Conservation (phyloP, 1,284 basidiomycete species). For the Ustilago hordei region DNA sequence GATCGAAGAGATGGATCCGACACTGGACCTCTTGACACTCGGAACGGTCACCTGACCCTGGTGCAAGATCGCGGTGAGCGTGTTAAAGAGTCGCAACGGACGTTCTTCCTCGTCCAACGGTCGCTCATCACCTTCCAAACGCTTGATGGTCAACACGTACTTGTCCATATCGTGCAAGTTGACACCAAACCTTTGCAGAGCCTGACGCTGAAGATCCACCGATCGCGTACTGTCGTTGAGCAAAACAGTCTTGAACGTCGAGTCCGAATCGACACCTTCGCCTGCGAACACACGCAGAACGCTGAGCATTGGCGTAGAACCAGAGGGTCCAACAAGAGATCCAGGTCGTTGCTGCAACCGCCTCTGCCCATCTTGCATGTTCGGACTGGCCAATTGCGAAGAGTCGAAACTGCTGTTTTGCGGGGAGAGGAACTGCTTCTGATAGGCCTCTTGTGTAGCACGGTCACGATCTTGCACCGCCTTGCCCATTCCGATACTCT, state of each 20-base stretch:
- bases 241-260: slow-evolving; percentile 96
- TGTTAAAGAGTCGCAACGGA: slow-evolving; percentile 87
- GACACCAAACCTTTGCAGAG: slow-evolving; percentile 87
- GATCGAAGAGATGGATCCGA: slow-evolving; percentile 92
- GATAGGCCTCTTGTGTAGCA: slow-evolving; percentile 59
- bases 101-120: slow-evolving; percentile 79
- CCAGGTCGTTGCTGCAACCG: slow-evolving; percentile 57
- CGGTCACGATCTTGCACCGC: slow-evolving; percentile 62
- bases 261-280: slow-evolving; percentile 81
- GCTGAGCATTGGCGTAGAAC: slow-evolving; percentile 83
- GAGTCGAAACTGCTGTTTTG: slow-evolving; percentile 36
- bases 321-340: slow-evolving; percentile 67
- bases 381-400: slow-evolving; percentile 12
- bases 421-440: slow-evolving; percentile 56
- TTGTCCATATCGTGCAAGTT: slow-evolving; percentile 72
- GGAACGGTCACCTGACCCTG: slow-evolving; percentile 74
- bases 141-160: slow-evolving; percentile 92
- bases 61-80: slow-evolving; percentile 75
- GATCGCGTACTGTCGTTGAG: slow-evolving; percentile 87
- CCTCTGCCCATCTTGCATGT: slow-evolving; percentile 19
- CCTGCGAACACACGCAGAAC: slow-evolving; percentile 96
- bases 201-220: slow-evolving; percentile 85
- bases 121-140: slow-evolving; percentile 83
- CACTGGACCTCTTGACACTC: slow-evolving; percentile 85
- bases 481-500: slow-evolving; percentile 54